These are phyloP conservation scores for Vigna angularis DNA, from an alignment of 306 rosid species.

Conservation along the genomic window DNA sequence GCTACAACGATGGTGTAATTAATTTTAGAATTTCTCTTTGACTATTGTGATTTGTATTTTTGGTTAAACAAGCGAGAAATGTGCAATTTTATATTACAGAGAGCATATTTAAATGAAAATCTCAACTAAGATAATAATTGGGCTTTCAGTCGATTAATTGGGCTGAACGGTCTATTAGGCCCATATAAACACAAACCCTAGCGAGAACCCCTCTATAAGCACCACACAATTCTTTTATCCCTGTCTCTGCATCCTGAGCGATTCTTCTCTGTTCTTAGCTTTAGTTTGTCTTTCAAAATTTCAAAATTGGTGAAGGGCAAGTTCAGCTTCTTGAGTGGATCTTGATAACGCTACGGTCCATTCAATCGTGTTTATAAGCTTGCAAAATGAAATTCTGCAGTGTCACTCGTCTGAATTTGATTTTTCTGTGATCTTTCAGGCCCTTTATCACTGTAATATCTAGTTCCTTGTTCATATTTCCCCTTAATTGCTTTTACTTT, in stretches of 20 bases:
- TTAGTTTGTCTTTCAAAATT: not conserved
- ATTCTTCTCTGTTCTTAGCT: not conserved
- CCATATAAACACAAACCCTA: conserved; percentile 2
- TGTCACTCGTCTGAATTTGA: conserved; percentile 82
- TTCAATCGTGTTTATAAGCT: conserved; percentile 53
- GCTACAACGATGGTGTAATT: no score
- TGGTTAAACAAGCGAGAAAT: no score
- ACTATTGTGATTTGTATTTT: no score
- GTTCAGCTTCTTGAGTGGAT: conserved; percentile 79
- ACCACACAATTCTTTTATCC: no score
- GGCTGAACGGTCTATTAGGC: not conserved
- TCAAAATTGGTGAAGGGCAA: conserved; percentile 43
- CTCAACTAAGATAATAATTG: not conserved
- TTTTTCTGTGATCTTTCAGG: conserved; percentile 60
- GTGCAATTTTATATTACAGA: no score
- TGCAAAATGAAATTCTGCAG: conserved; percentile 63
- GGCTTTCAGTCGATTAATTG: not conserved
- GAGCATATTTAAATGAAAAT: no score
- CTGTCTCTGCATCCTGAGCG: not conserved
- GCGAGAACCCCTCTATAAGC: not conserved
- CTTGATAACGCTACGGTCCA: conserved; percentile 37
- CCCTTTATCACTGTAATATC: conserved; percentile 67
- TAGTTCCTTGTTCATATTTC: no score
- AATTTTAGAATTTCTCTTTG: no score
- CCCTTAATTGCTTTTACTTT: no score